Evolutionary conservation across 495 filamentous ascomycete species (phyloP).

Genomic region (Lichenothelia convexa): DNA sequence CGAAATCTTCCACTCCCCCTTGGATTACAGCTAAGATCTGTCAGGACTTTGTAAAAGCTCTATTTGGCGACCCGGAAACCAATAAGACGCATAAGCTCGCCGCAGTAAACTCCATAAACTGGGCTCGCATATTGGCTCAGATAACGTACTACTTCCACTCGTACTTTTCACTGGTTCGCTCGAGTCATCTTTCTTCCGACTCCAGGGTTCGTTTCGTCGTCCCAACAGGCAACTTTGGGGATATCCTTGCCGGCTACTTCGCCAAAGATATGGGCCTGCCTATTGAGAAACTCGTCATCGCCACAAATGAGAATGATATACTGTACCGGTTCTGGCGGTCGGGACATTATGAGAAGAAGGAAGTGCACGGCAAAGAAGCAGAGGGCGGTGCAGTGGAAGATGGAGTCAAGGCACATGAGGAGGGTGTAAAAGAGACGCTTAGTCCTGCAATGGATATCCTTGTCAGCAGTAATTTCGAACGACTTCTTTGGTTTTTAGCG

Average conservation of each 20-base stretch:
- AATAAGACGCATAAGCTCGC: constrained; percentile 59
- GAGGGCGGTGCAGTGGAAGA: constrained; percentile 39
- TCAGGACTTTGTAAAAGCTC: constrained; percentile 80
- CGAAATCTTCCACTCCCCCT: background rate
- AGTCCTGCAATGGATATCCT: constrained; percentile 95
- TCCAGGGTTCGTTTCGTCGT: constrained; percentile 59
- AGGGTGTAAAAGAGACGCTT: constrained; percentile 68
- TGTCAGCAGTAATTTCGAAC: constrained; percentile 88
- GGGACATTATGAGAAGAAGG: constrained; percentile 61
- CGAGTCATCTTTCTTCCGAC: constrained; percentile 27
- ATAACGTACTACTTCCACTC: constrained; percentile 84
- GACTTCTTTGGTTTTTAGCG: constrained; percentile 84
- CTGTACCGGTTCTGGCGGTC: constrained; percentile 64
- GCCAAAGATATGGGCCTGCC: constrained; percentile 82
- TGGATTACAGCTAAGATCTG: no score
- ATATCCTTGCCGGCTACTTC: constrained; percentile 86
- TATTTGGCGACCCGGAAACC: constrained; percentile 65
- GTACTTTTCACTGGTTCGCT: constrained; percentile 59
- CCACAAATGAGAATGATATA: constrained; percentile 89
- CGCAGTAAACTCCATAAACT: constrained; percentile 85
- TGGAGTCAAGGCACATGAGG: constrained; percentile 45
- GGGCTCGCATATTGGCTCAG: constrained; percentile 78
- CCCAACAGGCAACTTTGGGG: constrained; percentile 92
- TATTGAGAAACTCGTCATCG: constrained; percentile 62
- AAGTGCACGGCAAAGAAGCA: constrained; percentile 32